Percentiles rank a stretch among this genome's conserved stretches.
phyloP scores from a whole-genome alignment of 495 filamentous ascomycete species.

The Hyphodiscus hymeniophilus region DNA sequence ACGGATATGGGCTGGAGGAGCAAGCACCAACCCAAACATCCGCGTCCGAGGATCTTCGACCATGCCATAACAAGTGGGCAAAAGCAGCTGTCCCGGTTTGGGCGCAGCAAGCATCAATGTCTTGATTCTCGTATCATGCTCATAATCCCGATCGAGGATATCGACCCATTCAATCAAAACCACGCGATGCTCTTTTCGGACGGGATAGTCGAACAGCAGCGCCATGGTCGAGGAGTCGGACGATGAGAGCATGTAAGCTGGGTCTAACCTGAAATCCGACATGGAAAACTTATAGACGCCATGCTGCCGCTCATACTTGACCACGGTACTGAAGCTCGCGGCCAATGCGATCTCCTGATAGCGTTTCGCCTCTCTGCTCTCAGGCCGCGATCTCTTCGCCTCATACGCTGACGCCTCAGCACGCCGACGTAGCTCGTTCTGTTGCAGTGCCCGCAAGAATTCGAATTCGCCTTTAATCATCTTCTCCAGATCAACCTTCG shows the following conservation, averaged over 20 bases:
- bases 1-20: slow-evolving; percentile 21
- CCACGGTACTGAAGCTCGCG: slow-evolving; percentile 19
- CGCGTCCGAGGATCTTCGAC: slow-evolving; percentile 16
- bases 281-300: slow-evolving; percentile 17
- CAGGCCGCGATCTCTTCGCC: slow-evolving; percentile 1
- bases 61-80: slow-evolving; percentile 23
- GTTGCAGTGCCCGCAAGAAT: slow-evolving; percentile 11
- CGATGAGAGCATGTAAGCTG: slow-evolving; percentile 15
- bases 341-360: slow-evolving; percentile 18
- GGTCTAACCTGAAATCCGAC: slow-evolving; percentile 20
- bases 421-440: slow-evolving; percentile 8
- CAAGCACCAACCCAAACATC: slow-evolving; percentile 19
- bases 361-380: background rate
- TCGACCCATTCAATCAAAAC: slow-evolving; percentile 22
- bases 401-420: slow-evolving; percentile 19
- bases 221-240: slow-evolving; percentile 18
- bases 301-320: slow-evolving; percentile 19
- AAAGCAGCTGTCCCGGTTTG: slow-evolving; percentile 18
- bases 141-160: slow-evolving; percentile 10
- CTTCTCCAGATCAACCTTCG: slow-evolving; percentile 10
- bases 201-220: slow-evolving; percentile 21
- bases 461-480: slow-evolving; percentile 15
- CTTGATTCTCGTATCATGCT: slow-evolving; percentile 14
- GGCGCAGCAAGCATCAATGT: slow-evolving; percentile 20
- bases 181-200: slow-evolving; percentile 19